phyloP scores from a whole-genome alignment of 495 filamentous ascomycete genomes.

The Baudoinia panamericana region DNA sequence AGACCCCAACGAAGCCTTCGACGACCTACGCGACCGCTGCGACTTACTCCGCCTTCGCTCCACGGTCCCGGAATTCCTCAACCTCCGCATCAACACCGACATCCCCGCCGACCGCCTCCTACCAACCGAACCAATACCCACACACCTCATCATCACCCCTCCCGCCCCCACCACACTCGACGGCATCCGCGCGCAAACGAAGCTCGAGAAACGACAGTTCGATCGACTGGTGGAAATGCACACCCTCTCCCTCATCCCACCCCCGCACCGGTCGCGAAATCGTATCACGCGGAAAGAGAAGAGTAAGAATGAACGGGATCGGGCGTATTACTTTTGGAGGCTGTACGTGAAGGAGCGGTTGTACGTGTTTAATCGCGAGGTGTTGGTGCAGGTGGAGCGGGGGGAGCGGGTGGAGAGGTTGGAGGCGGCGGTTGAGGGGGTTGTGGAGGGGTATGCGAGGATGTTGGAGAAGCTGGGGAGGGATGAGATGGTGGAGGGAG shows the following conservation, averaged over 20 bases:
- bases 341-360: conserved; percentile 70
- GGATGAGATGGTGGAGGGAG: conserved; percentile 27
- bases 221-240: conserved; percentile 75
- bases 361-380: conserved; percentile 62
- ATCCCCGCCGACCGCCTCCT: conserved; percentile 22
- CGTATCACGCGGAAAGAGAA: conserved; percentile 46
- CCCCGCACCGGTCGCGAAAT: conserved; percentile 42
- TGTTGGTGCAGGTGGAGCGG: conserved; percentile 64
- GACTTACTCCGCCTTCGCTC: conserved; percentile 58
- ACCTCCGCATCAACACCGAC: conserved; percentile 40
- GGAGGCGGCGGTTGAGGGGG: conserved; percentile 57
- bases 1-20: conserved; percentile 90
- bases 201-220: conserved; percentile 83
- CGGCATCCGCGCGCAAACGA: conserved; percentile 48
- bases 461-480: conserved; percentile 43
- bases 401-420: conserved; percentile 68
- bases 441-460: conserved; percentile 71
- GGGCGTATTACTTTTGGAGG: conserved; percentile 67
- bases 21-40: conserved; percentile 71
- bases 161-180: too few species aligned
- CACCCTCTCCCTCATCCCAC: conserved; percentile 61
- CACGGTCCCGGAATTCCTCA: conserved; percentile 36
- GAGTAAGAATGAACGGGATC: conserved; percentile 41
- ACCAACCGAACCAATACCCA: conserved; percentile 39
- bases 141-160: conserved; percentile 49